Base-by-base conservation (phyloP, 164 flowering plant species). In the Dillenia turbinata region DNA sequence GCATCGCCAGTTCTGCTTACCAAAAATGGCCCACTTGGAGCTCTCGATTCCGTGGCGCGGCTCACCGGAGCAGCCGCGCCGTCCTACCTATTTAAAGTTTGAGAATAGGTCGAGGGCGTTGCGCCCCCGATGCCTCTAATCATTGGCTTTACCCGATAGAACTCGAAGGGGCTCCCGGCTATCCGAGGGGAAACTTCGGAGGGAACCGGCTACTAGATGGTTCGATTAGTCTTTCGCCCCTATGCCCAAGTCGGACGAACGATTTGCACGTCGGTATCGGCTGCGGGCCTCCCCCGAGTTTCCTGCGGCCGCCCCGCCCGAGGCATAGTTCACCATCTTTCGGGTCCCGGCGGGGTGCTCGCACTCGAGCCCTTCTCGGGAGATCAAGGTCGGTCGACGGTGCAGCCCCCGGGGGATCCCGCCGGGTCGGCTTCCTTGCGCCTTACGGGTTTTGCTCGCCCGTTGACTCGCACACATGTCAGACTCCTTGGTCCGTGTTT, bases 11-110 rank as follows among this genome's bases (percentile, higher is more conserved):
- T 26, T 26, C 33, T 26, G 33, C 33, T 26, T 26, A 71, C 75
- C 74, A 75, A 72, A 60, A 70, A 60, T 70, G 56, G 59, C 74
- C 69, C 63, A 62, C 68, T 59, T 71, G 67, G 61, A 47, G 70
- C 22, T 19, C 22, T 19, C 1, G 22, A 19, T 19, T 19, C 22
- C 22, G 22, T 19, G 1, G 52, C 60, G 24, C 44, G 60, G 60
- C 65, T 70, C 64, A 64, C 54, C 56, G 19, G 17, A 70, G 73
- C 60, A 54, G 57, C 60, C 52, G 44, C 54, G 60, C 55, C 53
- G 53, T 60, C 69, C 53, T 61, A 67, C 71, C 71, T 55, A 67
- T 67, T 67, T 60, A 60, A 61, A 67, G 64, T 67, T 67, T 59
- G 69, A 66, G 69, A 66, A 66, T 66, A 66, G 69, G 69, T 66